These are phyloP conservation scores for Eutrema yunnanense DNA, from an alignment of 345 rosid species.

Conservation along the genomic window DNA sequence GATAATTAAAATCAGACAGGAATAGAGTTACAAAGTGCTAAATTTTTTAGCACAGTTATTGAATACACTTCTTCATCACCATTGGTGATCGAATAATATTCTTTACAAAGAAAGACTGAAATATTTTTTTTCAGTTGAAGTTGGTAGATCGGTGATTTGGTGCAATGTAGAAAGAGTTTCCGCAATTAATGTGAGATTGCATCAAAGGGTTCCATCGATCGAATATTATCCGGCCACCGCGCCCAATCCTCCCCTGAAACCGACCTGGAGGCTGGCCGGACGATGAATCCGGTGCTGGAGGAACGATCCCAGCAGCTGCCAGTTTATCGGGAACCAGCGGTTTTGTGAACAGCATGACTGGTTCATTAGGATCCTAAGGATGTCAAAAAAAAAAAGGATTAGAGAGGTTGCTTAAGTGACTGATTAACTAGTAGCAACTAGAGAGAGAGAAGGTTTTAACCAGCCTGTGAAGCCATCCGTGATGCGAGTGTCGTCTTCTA, in stretches of 20 bases:
- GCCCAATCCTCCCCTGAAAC: slow-evolving; percentile 89
- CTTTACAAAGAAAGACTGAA: slow-evolving; percentile 14
- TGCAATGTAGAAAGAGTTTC: slow-evolving; percentile 58
- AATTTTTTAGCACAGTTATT: neutral
- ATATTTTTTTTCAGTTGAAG: slow-evolving; percentile 29
- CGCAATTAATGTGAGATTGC: slow-evolving; percentile 59
- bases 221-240: slow-evolving; percentile 89
- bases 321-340: slow-evolving; percentile 87
- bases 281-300: slow-evolving; percentile 49
- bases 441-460: slow-evolving; percentile 28
- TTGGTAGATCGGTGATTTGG: slow-evolving; percentile 54
- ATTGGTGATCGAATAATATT: slow-evolving; percentile 3
- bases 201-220: slow-evolving; percentile 94
- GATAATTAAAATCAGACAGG: neutral
- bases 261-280: slow-evolving; percentile 37
- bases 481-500: slow-evolving; percentile 50
- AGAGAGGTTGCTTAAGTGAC: neutral
- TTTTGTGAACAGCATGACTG: slow-evolving; percentile 80
- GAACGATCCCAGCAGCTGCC: slow-evolving; percentile 75
- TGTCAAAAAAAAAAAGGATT: neutral
- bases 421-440: neutral
- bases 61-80: slow-evolving; percentile 4
- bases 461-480: slow-evolving; percentile 85
- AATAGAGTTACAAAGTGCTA: neutral
- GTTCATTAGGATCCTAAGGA: slow-evolving; percentile 81